Evolutionary conservation across 345 rosid genomes (phyloP), one percentile per base, ranked within the genome.

Genomic region (Syzygium aqueum): DNA sequence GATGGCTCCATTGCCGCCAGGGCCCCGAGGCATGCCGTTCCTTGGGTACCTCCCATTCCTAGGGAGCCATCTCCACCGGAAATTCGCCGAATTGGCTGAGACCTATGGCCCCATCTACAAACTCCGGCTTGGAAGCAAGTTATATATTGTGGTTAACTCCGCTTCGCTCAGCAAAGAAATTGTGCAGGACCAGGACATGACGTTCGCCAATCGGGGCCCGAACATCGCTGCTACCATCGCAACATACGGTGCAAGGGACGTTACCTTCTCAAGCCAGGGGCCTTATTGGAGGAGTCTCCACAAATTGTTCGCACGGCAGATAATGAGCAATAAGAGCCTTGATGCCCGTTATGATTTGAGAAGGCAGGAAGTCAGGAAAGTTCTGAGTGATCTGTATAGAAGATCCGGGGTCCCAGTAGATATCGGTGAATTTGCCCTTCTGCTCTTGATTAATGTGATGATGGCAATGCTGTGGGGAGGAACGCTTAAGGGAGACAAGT

Each of bases 391-490:
- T 22, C 37, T 92, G 17, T 87, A 87, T 33, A 40, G 21, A 3
- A 87, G 77, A 27, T 28, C 23, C 5, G 93, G 91, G 11, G 59
- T 61, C 21, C 84, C 88, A 0, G 22, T 92, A 7, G 89, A 92
- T 49, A 40, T 94, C 12, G 93, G 93, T 2, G 87, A 90, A 2
- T 59, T 89, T 37, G 83, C 88, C 2, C 89, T 89, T 84, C 52
- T 40, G 57, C 84, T 89, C 4, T 51, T 65, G 6, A 63, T 87
- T 19, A 88, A 90, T 50, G 37, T 85, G 14, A 14, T 89, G 2
- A 80, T 88, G 77, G 88, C 91, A n/a, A 90, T 92, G 91, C 27
- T 92, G 59, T 91, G 94, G 90, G 94, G 94, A 3, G 88, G 84
- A 8, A 88, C 92, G 0, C 40, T 89, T 27, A 49, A 84, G 21